Conservation (phyloP, 2,329 filamentous ascomycete species). For the Colletotrichum incanum region DNA sequence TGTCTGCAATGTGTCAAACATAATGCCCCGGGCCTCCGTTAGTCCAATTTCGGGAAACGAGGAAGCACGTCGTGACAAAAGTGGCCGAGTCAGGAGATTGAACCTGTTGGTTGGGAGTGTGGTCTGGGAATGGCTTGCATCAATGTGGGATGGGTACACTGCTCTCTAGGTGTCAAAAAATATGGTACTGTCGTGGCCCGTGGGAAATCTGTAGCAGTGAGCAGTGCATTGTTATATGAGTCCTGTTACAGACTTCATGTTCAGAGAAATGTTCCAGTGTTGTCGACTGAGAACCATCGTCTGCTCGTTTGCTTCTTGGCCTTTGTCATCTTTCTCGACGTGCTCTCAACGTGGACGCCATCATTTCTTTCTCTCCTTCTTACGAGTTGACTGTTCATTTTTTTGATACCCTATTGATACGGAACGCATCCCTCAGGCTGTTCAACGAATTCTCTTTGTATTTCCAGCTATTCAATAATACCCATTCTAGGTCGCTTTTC, state of each 20-base stretch:
- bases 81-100: background rate
- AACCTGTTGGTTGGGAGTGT: background rate
- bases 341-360: background rate
- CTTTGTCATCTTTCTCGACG: background rate
- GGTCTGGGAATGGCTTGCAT: conserved; percentile 2
- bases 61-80: background rate
- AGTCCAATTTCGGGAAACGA: background rate
- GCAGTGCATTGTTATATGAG: background rate
- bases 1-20: background rate
- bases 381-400: background rate
- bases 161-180: background rate
- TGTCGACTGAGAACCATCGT: background rate
- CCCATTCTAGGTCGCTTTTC: background rate
- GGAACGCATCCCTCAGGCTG: background rate
- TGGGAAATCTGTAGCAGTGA: background rate
- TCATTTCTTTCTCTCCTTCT: background rate
- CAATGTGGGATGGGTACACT: background rate
- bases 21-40: background rate
- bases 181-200: background rate
- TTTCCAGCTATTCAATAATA: background rate
- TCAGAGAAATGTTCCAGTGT: background rate
- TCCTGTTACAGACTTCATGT: background rate
- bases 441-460: background rate
- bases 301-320: background rate
- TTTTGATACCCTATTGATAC: background rate